A percentile compares a stretch with the other conserved stretches of the same genome.
phyloP scores from a whole-genome alignment of 1,284 basidiomycete genomes.

The Cutaneotrichosporon spelunceum region DNA sequence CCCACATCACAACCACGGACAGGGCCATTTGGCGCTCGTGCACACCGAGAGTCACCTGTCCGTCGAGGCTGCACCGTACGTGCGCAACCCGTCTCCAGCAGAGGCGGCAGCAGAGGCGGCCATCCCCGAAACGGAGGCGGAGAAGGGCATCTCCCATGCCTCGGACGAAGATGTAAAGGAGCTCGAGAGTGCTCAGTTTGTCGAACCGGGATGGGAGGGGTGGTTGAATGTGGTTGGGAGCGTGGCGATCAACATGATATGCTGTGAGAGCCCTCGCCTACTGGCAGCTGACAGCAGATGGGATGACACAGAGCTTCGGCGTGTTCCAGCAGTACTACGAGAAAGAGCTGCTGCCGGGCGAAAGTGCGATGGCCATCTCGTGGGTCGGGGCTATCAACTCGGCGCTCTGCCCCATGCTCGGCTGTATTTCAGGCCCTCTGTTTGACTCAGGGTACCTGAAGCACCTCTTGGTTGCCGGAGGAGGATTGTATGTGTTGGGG shows the following conservation, averaged over 20 bases:
- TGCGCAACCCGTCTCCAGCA: not conserved
- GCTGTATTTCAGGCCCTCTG: conserved; percentile 58
- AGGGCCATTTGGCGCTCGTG: not conserved
- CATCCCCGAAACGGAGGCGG: not conserved
- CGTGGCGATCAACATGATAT: conserved; percentile 33
- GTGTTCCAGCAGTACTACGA: conserved; percentile 40
- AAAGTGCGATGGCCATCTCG: conserved; percentile 46
- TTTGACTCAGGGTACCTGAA: conserved; percentile 62
- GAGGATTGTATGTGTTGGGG: conserved; percentile 55
- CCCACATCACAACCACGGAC: not conserved
- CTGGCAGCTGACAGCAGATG: conserved; percentile 27
- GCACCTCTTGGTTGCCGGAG: conserved; percentile 54
- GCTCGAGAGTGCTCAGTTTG: conserved; percentile 1
- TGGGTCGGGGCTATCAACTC: conserved; percentile 72
- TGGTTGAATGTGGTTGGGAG: conserved; percentile 19
- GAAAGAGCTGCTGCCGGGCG: conserved; percentile 17
- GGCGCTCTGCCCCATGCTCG: conserved; percentile 54
- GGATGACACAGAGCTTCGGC: conserved; percentile 42
- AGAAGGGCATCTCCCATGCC: not conserved
- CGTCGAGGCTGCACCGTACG: conserved; percentile 4
- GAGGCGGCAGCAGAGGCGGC: not conserved
- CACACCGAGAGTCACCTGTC: not conserved
- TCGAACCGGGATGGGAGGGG: conserved; percentile 14
- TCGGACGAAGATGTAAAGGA: not conserved
- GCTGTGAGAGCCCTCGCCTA: conserved; percentile 27